A percentile compares a stretch with the other conserved stretches of the same genome.
Conservation (phyloP, 2,329 filamentous ascomycete species). For the Tolypocladium nubicola region DNA sequence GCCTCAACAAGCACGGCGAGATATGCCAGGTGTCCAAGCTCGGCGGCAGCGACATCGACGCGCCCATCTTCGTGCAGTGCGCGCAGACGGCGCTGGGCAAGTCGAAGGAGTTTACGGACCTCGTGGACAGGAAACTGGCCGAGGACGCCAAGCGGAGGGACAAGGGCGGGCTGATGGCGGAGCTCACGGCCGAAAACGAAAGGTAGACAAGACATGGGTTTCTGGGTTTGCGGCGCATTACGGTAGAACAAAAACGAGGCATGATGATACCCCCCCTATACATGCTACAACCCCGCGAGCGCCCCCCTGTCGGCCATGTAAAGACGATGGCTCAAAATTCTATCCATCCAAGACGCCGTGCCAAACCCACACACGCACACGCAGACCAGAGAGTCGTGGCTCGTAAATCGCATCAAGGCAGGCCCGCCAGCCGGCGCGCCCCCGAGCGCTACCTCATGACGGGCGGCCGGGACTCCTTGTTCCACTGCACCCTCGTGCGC, state of each 20-base stretch:
- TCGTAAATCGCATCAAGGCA: constrained; percentile 1
- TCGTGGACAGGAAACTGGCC: constrained; percentile 63
- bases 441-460: constrained; percentile 65
- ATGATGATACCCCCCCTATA: constrained; percentile 8
- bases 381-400: constrained; percentile 1
- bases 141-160: constrained; percentile 71
- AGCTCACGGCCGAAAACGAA: constrained; percentile 76
- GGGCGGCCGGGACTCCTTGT: constrained; percentile 84
- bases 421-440: background rate
- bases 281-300: background rate
- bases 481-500: constrained; percentile 85
- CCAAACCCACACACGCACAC: constrained; percentile 1
- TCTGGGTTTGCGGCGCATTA: background rate
- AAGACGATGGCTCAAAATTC: constrained; percentile 1
- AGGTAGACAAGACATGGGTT: constrained; percentile 24
- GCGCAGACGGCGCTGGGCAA: constrained; percentile 64
- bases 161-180: constrained; percentile 66
- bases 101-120: constrained; percentile 66
- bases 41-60: constrained; percentile 74
- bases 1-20: constrained; percentile 81
- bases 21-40: constrained; percentile 87
- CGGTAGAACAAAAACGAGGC: constrained; percentile 1
- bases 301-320: background rate
- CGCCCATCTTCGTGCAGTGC: constrained; percentile 66
- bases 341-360: constrained; percentile 4